Evolutionary conservation across 805 yeast species (phyloP).

Genomic region (Yarrowia osloensis): DNA sequence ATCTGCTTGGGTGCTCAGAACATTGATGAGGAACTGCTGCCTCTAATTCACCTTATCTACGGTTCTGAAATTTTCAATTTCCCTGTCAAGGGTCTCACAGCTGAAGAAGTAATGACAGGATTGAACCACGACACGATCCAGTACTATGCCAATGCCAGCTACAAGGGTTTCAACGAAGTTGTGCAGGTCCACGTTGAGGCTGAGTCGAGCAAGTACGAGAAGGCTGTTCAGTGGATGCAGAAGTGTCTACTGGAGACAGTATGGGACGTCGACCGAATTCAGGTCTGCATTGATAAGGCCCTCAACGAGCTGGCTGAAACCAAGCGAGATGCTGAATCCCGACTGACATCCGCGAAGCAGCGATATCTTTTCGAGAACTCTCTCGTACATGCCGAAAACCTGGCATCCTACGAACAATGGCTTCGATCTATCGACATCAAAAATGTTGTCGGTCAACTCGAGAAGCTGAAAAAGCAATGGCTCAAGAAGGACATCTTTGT

Average conservation of each 20-base stretch:
- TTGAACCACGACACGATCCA: conserved; percentile 70
- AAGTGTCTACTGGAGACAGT: conserved; percentile 64
- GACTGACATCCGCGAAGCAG: conserved; percentile 65
- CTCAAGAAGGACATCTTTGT: conserved; percentile 66
- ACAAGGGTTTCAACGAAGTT: conserved; percentile 65
- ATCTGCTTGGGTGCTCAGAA: conserved; percentile 58
- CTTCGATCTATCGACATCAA: conserved; percentile 52
- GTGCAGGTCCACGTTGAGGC: conserved; percentile 63
- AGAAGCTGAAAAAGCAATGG: conserved; percentile 52
- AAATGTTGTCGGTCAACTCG: conserved; percentile 53
- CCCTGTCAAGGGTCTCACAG: conserved; percentile 74
- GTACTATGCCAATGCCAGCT: conserved; percentile 55
- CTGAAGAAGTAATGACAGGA: conserved; percentile 72
- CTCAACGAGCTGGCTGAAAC: conserved; percentile 61
- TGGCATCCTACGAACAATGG: conserved; percentile 51
- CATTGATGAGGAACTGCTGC: conserved; percentile 56
- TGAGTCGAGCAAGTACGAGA: conserved; percentile 59
- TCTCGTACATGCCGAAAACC: not conserved
- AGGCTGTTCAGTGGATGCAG: conserved; percentile 75
- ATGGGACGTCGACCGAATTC: conserved; percentile 72
- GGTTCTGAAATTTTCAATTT: conserved; percentile 64
- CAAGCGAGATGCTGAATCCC: conserved; percentile 62
- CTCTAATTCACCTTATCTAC: conserved; percentile 62
- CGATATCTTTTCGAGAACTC: conserved; percentile 56
- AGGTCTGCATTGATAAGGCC: conserved; percentile 62